phyloP scores from a whole-genome alignment of 192 early-diverging fungal species.

The Geranomyces variabilis region DNA sequence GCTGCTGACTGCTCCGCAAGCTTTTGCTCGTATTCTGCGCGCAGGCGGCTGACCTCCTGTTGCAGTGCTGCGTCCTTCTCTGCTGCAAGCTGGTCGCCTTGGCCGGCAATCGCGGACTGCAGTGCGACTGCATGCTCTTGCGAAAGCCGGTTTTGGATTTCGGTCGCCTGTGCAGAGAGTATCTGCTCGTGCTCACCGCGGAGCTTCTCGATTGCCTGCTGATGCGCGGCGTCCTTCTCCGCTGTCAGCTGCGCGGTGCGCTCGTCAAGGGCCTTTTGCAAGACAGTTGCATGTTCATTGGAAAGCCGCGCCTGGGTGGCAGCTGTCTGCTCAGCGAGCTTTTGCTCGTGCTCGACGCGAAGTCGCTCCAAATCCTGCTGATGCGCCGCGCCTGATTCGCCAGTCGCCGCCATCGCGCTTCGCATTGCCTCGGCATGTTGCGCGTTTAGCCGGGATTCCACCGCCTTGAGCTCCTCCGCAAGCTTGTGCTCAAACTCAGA shows the following conservation, averaged over 20 bases:
- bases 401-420: too few relatives aligned
- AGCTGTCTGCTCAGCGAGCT: background rate
- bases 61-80: background rate
- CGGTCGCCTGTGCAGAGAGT: too few relatives aligned
- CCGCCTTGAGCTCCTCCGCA: background rate
- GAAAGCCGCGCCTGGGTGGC: background rate
- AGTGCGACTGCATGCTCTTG: too few relatives aligned
- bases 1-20: background rate
- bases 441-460: background rate
- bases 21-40: background rate
- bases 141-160: too few relatives aligned
- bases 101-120: too few relatives aligned
- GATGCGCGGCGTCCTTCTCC: background rate
- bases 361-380: background rate
- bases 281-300: background rate
- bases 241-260: background rate
- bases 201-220: background rate
- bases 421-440: background rate
- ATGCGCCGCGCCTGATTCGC: too few relatives aligned
- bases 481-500: constrained; percentile 1
- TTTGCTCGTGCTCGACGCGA: background rate
- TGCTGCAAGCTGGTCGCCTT: background rate
- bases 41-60: background rate
- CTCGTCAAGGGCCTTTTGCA: background rate
- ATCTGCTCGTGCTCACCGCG: too few relatives aligned